Conservation (phyloP, 208 protist species). For the Strigomonas culicis region DNA sequence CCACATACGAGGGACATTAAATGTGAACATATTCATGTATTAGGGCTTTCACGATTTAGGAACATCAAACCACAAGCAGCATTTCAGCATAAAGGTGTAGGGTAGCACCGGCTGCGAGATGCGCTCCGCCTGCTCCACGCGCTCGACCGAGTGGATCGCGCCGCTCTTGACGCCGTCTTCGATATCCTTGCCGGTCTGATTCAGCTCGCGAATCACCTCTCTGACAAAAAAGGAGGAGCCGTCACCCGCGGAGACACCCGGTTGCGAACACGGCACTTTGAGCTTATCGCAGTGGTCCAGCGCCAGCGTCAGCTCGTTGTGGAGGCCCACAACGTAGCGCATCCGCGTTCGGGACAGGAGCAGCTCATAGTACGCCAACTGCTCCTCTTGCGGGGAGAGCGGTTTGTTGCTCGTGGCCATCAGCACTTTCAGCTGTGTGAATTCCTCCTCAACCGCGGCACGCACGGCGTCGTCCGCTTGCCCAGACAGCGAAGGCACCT, state of each 20-base stretch:
- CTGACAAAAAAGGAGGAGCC: constrained; percentile 36
- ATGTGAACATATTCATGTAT: too few species aligned
- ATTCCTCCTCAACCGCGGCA: constrained; percentile 27
- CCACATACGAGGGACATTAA: too few species aligned
- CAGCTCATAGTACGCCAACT: constrained; percentile 78
- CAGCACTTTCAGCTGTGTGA: constrained; percentile 43
- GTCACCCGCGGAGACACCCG: too few species aligned
- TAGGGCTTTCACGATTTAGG: too few species aligned
- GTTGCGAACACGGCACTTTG: neutral
- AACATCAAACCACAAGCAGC: constrained; percentile 78
- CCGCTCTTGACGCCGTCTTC: neutral
- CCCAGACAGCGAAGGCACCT: constrained; percentile 33
- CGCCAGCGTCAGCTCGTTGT: constrained; percentile 59
- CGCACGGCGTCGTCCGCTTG: neutral
- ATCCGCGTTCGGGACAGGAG: constrained; percentile 56
- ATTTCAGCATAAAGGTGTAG: constrained; percentile 91
- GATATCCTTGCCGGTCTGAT: constrained; percentile 25
- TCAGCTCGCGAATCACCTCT: constrained; percentile 43
- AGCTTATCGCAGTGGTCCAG: constrained; percentile 41
- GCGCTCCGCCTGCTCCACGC: constrained; percentile 21
- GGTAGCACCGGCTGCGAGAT: constrained; percentile 65
- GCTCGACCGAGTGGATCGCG: constrained; percentile 17
- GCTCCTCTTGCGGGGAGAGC: constrained; percentile 36
- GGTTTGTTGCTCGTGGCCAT: constrained; percentile 40
- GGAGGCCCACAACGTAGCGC: constrained; percentile 84